Evolutionary conservation across 1,139 yeast species (phyloP).

Genomic region (Blastobotrys petasosporus): DNA sequence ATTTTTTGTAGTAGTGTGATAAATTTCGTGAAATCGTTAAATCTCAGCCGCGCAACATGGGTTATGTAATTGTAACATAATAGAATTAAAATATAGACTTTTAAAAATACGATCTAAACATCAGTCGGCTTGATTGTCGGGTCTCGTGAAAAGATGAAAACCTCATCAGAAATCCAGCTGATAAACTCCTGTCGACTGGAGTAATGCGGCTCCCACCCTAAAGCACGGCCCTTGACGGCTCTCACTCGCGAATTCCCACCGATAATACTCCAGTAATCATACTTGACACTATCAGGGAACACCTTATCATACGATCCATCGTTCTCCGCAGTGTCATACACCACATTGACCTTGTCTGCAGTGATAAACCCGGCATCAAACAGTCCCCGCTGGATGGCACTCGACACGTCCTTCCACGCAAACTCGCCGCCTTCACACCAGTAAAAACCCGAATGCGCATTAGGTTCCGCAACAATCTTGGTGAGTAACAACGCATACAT

Average conservation of each 20-base stretch:
- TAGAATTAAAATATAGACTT: too few species aligned
- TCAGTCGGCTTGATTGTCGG: too few species aligned
- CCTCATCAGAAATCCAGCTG: conserved; percentile 9
- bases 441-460: conserved; percentile 36
- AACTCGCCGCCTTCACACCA: conserved; percentile 36
- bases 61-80: too few species aligned
- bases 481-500: conserved; percentile 31
- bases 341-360: conserved; percentile 8
- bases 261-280: conserved; percentile 10
- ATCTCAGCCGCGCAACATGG: too few species aligned
- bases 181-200: conserved; percentile 18
- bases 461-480: conserved; percentile 31
- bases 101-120: too few species aligned
- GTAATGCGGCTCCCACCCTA: conserved; percentile 21
- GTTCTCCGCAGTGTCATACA: conserved; percentile 11
- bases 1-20: too few species aligned
- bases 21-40: too few species aligned
- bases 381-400: conserved; percentile 23
- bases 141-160: neutral
- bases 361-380: conserved; percentile 18
- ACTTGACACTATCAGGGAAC: conserved; percentile 10
- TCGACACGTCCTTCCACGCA: conserved; percentile 35
- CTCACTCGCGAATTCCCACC: conserved; percentile 22
- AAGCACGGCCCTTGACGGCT: conserved; percentile 17
- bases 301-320: conserved; percentile 11